A percentile compares a stretch with the other conserved stretches of the same genome.
phyloP scores from a whole-genome alignment of 2,329 filamentous ascomycete species.

The Exophiala xenobiotica region DNA sequence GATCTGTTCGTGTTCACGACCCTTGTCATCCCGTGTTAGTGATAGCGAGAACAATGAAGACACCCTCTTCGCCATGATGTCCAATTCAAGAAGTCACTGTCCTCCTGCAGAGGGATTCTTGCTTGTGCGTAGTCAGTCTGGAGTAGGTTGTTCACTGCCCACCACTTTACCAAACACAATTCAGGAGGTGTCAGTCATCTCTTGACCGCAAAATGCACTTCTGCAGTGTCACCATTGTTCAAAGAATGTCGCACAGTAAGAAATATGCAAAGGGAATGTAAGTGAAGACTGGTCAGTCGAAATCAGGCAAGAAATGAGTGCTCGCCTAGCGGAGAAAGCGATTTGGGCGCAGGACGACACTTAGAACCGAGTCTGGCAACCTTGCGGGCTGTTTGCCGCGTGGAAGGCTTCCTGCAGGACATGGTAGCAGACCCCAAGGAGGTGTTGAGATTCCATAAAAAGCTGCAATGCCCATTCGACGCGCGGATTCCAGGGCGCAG shows the following conservation, averaged over 20 bases:
- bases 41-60: constrained; percentile 28
- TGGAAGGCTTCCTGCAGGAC: background rate
- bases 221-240: constrained; percentile 1
- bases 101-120: background rate
- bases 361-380: background rate
- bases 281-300: background rate
- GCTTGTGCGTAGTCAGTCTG: background rate
- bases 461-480: background rate
- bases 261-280: background rate
- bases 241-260: background rate
- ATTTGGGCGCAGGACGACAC: background rate
- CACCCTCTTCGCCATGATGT: constrained; percentile 21
- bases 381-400: background rate
- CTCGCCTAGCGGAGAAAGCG: background rate
- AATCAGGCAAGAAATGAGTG: background rate
- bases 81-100: background rate
- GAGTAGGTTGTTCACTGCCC: background rate
- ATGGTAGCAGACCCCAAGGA: background rate
- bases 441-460: background rate
- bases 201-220: background rate
- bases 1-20: background rate
- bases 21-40: constrained; percentile 24
- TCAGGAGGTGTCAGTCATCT: background rate
- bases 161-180: too few relatives aligned
- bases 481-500: background rate